Conservation (phyloP, 768 basidiomycete species). For the Russula sp. region DNA sequence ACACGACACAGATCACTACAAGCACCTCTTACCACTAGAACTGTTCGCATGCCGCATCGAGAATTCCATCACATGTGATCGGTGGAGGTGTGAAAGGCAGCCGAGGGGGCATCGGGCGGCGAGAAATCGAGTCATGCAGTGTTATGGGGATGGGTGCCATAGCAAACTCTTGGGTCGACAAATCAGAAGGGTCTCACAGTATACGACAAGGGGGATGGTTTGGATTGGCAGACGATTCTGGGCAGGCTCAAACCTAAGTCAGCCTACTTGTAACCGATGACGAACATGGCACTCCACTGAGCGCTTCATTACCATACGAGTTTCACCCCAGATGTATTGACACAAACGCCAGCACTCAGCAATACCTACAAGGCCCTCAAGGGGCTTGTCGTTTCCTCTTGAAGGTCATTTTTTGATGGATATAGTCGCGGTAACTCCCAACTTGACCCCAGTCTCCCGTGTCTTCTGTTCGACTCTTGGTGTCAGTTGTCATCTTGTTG, state of each 20-base stretch:
- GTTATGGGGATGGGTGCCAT: background rate
- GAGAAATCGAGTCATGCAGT: background rate
- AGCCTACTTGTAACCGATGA: background rate
- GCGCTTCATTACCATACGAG: background rate
- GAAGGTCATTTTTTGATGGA: background rate
- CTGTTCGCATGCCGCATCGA: background rate
- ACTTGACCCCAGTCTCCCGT: background rate
- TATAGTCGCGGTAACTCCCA: background rate
- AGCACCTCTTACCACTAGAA: too few species aligned
- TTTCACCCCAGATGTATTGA: background rate
- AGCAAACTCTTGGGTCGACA: background rate
- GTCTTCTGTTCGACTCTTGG: background rate
- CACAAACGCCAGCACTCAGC: background rate
- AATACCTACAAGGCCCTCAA: background rate
- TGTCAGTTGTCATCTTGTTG: background rate
- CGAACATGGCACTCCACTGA: background rate
- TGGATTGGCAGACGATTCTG: background rate
- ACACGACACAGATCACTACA: too few species aligned
- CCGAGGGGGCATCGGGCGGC: too few species aligned
- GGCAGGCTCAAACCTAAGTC: background rate
- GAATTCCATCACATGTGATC: background rate
- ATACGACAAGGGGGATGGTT: background rate
- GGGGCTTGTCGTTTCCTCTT: background rate
- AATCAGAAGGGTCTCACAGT: background rate
- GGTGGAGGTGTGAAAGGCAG: background rate